Base-by-base conservation (phyloP, 495 filamentous ascomycete species). In the Durotheca rogersii region DNA sequence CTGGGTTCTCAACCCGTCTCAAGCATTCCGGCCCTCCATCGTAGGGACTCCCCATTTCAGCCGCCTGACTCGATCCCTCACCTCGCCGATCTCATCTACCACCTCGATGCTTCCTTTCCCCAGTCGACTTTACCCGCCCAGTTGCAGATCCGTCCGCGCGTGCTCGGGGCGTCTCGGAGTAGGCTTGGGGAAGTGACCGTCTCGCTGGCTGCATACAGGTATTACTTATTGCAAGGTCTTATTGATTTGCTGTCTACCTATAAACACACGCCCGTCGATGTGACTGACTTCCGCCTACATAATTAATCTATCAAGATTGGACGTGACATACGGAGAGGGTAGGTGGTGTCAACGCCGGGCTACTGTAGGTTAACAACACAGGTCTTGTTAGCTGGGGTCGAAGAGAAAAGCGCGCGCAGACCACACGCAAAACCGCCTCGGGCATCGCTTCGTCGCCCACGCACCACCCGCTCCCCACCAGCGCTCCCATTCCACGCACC, bases 51-150 rank as follows among this genome's bases (percentile, higher is more conserved):
- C 44, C 44, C 55, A 35, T 54, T 53, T 59, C 45, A 59, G 56
- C 56, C 55, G 49, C 55, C 48, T 59, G 40, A 50, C 41, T 50
- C 56, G 50, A 54, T 51, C 47, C 29, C 53, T 51, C 41, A 23
- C 23, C 33, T 41, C n/a, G n/a, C n/a, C n/a, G n/a, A n/a, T n/a
- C 15, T 17, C 14, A 41, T 45, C 23, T 21, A 17, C 45, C 29
- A 23, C 34, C 12, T 35, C 45, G 25, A 9, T 27, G 9, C 23
- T 27, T 53, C n/a, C n/a, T 49, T 20, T 49, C 49, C 31, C 38
- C 32, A 41, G 46, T 53, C 25, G 44, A 53, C 14, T 59, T 59
- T 59, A 59, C 40, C 56, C 56, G 50, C 40, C 39, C 15, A 30
- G 9, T 19, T 40, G 50, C 30, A 41, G 34, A 45, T 20, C 50